Percentiles rank a stretch among this genome's conserved stretches.
These are phyloP conservation scores for Phaffomyces thermotolerans DNA, from an alignment of 805 yeast genomes.

Conservation along the genomic window DNA sequence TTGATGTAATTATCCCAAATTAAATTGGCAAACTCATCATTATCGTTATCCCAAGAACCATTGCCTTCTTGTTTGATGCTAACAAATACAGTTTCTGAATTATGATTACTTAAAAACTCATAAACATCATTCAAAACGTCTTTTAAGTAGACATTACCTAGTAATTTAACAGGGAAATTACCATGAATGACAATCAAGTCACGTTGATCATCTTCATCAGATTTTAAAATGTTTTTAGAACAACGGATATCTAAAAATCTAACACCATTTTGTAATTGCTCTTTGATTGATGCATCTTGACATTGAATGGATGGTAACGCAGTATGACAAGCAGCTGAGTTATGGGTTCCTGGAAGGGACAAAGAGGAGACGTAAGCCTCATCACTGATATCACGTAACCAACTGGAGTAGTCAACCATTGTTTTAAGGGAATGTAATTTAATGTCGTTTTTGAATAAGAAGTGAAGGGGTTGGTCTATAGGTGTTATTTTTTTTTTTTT, in stretches of 20 bases:
- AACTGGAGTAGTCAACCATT: constrained; percentile 26
- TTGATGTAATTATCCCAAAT: constrained; percentile 52
- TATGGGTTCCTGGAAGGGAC: constrained; percentile 81
- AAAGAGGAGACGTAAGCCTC: constrained; percentile 43
- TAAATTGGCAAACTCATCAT: constrained; percentile 57
- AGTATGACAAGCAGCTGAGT: constrained; percentile 63
- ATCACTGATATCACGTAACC: constrained; percentile 52
- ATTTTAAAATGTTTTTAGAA: constrained; percentile 48
- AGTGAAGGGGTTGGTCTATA: too few relatives aligned
- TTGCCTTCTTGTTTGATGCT: constrained; percentile 72
- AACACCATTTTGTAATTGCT: constrained; percentile 67
- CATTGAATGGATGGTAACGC: constrained; percentile 74
- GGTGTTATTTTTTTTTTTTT: too few relatives aligned
- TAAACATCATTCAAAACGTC: constrained; percentile 53
- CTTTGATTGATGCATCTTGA: constrained; percentile 52
- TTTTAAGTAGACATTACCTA: constrained; percentile 45
- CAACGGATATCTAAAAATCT: constrained; percentile 64
- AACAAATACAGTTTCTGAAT: constrained; percentile 55
- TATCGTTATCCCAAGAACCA: constrained; percentile 52
- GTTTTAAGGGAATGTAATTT: too few relatives aligned
- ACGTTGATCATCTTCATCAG: constrained; percentile 37
- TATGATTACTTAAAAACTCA: constrained; percentile 43
- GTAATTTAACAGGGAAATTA: constrained; percentile 62
- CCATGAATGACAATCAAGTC: constrained; percentile 68
- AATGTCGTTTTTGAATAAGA: too few relatives aligned